phyloP scores from a whole-genome alignment of 2,329 filamentous ascomycete genomes.

The Arthrobotrys conoides region DNA sequence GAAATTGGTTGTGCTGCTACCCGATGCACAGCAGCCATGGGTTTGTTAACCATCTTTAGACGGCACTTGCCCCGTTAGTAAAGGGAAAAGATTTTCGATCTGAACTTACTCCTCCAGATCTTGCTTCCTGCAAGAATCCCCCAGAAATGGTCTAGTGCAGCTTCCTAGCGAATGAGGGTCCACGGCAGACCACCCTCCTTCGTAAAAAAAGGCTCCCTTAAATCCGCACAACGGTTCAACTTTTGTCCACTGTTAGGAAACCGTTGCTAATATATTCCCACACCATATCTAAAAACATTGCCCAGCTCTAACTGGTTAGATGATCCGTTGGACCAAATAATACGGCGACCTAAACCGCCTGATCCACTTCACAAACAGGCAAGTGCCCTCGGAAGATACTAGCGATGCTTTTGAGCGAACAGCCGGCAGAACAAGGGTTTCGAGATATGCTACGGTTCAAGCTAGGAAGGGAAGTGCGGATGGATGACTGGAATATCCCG shows the following conservation, averaged over 20 bases:
- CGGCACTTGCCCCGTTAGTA: constrained; percentile 41
- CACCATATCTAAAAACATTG: constrained; percentile 26
- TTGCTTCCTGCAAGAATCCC: constrained; percentile 28
- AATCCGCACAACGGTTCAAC: constrained; percentile 58
- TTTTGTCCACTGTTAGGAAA: constrained; percentile 46
- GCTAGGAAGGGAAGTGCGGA: constrained; percentile 15
- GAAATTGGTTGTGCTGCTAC: constrained; percentile 48
- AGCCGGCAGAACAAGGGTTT: constrained; percentile 38
- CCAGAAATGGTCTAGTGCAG: constrained; percentile 28
- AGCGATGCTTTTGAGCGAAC: constrained; percentile 33
- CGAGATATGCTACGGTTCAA: constrained; percentile 23
- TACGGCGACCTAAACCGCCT: constrained; percentile 53
- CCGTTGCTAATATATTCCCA: constrained; percentile 56
- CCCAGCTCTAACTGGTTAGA: constrained; percentile 37
- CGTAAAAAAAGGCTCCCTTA: constrained; percentile 21
- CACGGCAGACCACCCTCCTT: constrained; percentile 36
- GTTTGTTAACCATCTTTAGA: constrained; percentile 35
- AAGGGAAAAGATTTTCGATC: constrained; percentile 55
- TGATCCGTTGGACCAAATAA: constrained; percentile 45
- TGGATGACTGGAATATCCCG: constrained; percentile 44
- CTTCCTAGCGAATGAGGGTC: constrained; percentile 34
- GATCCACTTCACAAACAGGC: constrained; percentile 33
- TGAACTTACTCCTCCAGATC: constrained; percentile 47
- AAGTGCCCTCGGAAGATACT: constrained; percentile 15
- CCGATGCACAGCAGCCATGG: constrained; percentile 42